Evolutionary conservation across 331 rosid species (phyloP), one percentile per base, ranked within the genome.

Genomic region (Phaseolus coccineus): DNA sequence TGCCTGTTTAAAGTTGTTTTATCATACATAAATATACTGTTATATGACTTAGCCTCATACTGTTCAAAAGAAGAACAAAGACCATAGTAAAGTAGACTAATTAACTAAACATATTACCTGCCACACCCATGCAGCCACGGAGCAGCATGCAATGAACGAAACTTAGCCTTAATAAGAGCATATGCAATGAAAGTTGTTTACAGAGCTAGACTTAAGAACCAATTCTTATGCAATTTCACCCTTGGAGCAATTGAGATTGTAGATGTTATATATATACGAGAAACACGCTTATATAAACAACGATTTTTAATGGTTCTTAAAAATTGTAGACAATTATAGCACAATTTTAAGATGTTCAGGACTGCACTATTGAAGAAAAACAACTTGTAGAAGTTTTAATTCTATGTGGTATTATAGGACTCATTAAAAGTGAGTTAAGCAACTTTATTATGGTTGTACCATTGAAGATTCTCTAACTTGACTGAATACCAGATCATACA

Each of bases 1-100:
- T 82, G 12, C 48, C 8, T 79, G 10, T 51, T 72, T 14, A 70
- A 22, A 33, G 6, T 64, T 73, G n/a, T 57, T 33, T 59, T 59
- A 48, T n/a, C 31, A 48, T 9, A 33, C n/a, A 55, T 2, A 46
- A 28, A 0, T 58, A 37, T 44, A 31, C 13, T 31, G 19, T 46
- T 62, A 6, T 4, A 7, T 25, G 4, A 30, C 6, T 3, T 58
- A 46, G 16, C 24, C 22, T 44, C 9, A 42, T 40, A 27, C 69
- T 73, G 8, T 37, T 55, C 37, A 58, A 73, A 73, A 53, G 31
- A 71, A 48, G 44, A 35, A 35, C 74, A 47, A 0, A 44, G 1
- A 48, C 62, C 47, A 50, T 10, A 53, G 35, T 33, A 19, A 51
- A 51, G 10, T 50, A 33, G 30, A 52, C 6, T 71, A 71, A n/a